These are phyloP conservation scores for Dicorynia guianensis DNA, from an alignment of 306 rosid genomes.

Conservation along the genomic window DNA sequence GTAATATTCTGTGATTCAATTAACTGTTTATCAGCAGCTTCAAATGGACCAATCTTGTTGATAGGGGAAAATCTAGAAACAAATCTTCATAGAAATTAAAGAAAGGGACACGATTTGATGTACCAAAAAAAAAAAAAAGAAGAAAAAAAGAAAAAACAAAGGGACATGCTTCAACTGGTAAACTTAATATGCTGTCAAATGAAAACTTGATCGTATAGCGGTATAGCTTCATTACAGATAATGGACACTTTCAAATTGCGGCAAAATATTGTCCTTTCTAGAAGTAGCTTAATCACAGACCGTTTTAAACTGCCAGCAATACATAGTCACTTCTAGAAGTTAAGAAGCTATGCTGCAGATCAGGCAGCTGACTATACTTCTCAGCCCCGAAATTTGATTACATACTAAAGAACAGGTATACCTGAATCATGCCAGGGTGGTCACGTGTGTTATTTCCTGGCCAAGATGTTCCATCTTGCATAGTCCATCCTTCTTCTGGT, in stretches of 20 bases:
- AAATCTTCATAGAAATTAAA: neutral
- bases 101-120: neutral
- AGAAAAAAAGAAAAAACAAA: no score
- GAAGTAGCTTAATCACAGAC: neutral
- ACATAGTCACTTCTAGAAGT: neutral
- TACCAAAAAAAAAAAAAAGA: no score
- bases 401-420: slow-evolving; percentile 35
- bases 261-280: neutral
- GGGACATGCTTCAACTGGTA: no score
- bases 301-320: neutral
- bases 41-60: neutral
- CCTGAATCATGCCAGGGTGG: slow-evolving; percentile 99
- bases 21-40: neutral
- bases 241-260: neutral
- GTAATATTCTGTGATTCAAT: neutral
- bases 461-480: slow-evolving; percentile 99
- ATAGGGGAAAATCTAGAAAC: neutral
- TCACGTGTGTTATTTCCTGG: slow-evolving; percentile 95
- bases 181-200: neutral
- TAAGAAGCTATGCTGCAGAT: neutral
- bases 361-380: neutral
- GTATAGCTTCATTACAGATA: neutral
- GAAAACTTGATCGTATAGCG: neutral
- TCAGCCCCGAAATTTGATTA: slow-evolving; percentile 21
- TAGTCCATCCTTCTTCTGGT: slow-evolving; percentile 97